A percentile compares a stretch with the other conserved stretches of the same genome.
phyloP scores from a whole-genome alignment of 257 asterid species.

The Forsythia suspensa region DNA sequence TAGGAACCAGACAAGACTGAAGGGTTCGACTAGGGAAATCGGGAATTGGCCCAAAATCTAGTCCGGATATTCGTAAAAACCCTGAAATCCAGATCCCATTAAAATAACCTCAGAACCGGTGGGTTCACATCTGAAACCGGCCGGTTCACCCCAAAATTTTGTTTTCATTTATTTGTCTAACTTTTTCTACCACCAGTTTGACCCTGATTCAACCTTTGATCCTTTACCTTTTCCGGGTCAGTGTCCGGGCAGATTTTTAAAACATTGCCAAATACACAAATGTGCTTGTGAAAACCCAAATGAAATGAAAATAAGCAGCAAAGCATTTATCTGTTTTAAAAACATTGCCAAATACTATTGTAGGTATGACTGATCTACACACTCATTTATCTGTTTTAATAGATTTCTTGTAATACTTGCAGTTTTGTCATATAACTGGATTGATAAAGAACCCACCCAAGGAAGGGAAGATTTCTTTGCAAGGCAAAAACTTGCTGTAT shows the following conservation, averaged over 20 bases:
- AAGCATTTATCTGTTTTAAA: background rate
- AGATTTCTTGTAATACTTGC: background rate
- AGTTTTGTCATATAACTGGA: background rate
- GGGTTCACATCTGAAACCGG: background rate
- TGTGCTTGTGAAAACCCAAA: background rate
- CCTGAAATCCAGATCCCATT: background rate
- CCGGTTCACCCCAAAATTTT: background rate
- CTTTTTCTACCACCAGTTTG: background rate
- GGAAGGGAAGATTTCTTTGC: background rate
- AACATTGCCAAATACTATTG: background rate
- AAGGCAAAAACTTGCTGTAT: background rate
- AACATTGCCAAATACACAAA: slow-evolving; percentile 1
- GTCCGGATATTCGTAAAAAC: background rate
- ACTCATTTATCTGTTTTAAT: background rate
- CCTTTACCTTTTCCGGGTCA: background rate
- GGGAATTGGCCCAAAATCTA: background rate
- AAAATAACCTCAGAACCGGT: background rate
- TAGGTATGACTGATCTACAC: background rate
- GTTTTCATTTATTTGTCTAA: background rate
- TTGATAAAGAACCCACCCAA: background rate
- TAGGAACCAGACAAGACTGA: background rate
- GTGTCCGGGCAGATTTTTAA: background rate
- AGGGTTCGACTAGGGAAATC: background rate
- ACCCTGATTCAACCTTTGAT: background rate
- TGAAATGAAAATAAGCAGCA: background rate